Conservation (phyloP, 2,329 filamentous ascomycete species). For the Aspergillus novoparasiticus region DNA sequence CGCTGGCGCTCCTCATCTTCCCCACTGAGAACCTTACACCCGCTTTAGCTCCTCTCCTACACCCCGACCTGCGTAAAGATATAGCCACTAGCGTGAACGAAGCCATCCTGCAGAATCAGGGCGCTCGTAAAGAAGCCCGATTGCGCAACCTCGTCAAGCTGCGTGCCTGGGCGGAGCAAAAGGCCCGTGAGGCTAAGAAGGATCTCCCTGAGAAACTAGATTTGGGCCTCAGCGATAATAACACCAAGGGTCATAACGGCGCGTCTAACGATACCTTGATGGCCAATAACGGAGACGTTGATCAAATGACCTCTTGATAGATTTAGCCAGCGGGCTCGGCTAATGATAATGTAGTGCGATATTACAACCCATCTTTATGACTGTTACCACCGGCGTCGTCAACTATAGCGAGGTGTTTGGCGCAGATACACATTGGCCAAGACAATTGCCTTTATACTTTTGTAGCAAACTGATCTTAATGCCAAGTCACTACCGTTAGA, state of each 20-base stretch:
- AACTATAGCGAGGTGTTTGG: not conserved
- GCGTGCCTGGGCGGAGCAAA: constrained; percentile 78
- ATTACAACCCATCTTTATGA: not conserved
- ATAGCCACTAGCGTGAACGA: constrained; percentile 91
- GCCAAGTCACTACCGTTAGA: not conserved
- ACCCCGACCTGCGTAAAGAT: constrained; percentile 75
- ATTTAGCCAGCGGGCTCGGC: constrained; percentile 8
- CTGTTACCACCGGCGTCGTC: constrained; percentile 5
- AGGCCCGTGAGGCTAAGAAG: constrained; percentile 50
- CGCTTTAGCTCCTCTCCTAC: constrained; percentile 73
- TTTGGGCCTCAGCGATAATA: constrained; percentile 44
- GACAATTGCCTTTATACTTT: not conserved
- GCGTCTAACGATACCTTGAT: constrained; percentile 42
- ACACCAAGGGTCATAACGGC: constrained; percentile 31
- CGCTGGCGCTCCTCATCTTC: constrained; percentile 90
- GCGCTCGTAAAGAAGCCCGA: constrained; percentile 74
- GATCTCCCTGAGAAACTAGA: constrained; percentile 50
- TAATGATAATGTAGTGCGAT: not conserved
- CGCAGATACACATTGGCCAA: constrained; percentile 1
- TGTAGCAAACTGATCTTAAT: not conserved
- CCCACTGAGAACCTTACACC: constrained; percentile 77
- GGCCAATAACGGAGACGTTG: constrained; percentile 44
- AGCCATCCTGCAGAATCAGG: constrained; percentile 76
- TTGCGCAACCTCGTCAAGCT: constrained; percentile 80
- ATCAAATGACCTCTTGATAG: constrained; percentile 43